Percentiles rank a stretch among this genome's conserved stretches.
These are phyloP conservation scores for Sungouiella blattae DNA, from an alignment of 805 yeast genomes.

Conservation along the genomic window DNA sequence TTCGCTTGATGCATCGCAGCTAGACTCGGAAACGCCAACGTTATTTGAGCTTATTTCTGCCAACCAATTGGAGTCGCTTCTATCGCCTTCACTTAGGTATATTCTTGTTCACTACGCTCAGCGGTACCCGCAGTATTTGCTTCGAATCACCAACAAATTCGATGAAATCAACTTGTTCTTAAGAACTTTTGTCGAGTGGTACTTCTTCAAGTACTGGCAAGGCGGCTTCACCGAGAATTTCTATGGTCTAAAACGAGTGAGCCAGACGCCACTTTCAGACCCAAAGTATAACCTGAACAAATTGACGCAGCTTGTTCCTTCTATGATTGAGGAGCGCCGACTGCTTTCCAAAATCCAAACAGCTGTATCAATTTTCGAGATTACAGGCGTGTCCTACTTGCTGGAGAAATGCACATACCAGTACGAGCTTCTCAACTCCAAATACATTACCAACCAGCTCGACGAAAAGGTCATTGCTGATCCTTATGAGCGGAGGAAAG, in stretches of 20 bases:
- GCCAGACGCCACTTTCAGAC: constrained; percentile 31
- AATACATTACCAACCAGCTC: constrained; percentile 49
- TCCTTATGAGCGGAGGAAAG: constrained; percentile 29
- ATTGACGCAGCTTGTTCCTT: constrained; percentile 35
- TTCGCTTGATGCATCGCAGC: constrained; percentile 68
- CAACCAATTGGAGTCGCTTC: constrained; percentile 66
- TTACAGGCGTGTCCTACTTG: constrained; percentile 66
- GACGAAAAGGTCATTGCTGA: constrained; percentile 15
- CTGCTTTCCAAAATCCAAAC: constrained; percentile 54
- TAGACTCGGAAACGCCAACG: constrained; percentile 78
- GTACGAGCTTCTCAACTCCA: constrained; percentile 62
- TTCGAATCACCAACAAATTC: constrained; percentile 60
- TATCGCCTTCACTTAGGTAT: constrained; percentile 81
- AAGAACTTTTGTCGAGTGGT: constrained; percentile 66
- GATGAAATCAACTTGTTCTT: constrained; percentile 70
- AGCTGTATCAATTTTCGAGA: constrained; percentile 50
- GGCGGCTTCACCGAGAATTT: constrained; percentile 88
- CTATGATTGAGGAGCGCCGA: constrained; percentile 47
- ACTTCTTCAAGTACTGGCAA: constrained; percentile 69
- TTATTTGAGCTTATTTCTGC: constrained; percentile 85
- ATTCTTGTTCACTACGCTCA: constrained; percentile 78
- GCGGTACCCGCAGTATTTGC: constrained; percentile 65
- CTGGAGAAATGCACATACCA: constrained; percentile 62
- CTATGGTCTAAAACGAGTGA: constrained; percentile 77
- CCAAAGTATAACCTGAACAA: constrained; percentile 27